Conservation (phyloP, 306 rosid species). For the Glycine soja region DNA sequence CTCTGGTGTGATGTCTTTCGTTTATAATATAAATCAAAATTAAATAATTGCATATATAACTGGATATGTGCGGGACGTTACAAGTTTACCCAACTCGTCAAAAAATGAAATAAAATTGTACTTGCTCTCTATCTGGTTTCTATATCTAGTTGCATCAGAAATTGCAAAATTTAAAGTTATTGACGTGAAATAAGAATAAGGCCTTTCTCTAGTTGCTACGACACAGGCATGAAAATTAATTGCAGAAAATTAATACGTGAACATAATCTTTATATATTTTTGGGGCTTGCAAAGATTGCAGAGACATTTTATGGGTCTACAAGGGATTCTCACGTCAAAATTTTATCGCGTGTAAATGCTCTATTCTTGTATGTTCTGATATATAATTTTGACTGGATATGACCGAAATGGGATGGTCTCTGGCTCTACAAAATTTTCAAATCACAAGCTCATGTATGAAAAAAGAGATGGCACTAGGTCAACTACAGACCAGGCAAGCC, state of each 20-base stretch:
- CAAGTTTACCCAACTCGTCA: not conserved
- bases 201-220: not conserved
- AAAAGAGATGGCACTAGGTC: slow-evolving; percentile 91
- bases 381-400: not conserved
- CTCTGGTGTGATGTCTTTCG: not conserved
- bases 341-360: not conserved
- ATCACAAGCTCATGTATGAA: slow-evolving; percentile 64
- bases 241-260: not conserved
- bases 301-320: not conserved
- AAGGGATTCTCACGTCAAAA: not conserved
- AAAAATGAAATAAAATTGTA: not conserved
- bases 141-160: not conserved
- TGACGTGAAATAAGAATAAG: too few species aligned
- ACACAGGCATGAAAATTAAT: not conserved
- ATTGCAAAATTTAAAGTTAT: not conserved
- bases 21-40: not conserved
- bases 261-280: not conserved
- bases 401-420: not conserved
- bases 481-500: slow-evolving; percentile 96
- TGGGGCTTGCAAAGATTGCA: not conserved
- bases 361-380: not conserved
- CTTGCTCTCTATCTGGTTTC: not conserved
- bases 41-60: not conserved
- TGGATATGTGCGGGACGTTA: not conserved
- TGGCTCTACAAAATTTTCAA: slow-evolving; percentile 17